phyloP scores from a whole-genome alignment of 2,329 filamentous ascomycete species.

The Cladosporium austrohemisphaericum region DNA sequence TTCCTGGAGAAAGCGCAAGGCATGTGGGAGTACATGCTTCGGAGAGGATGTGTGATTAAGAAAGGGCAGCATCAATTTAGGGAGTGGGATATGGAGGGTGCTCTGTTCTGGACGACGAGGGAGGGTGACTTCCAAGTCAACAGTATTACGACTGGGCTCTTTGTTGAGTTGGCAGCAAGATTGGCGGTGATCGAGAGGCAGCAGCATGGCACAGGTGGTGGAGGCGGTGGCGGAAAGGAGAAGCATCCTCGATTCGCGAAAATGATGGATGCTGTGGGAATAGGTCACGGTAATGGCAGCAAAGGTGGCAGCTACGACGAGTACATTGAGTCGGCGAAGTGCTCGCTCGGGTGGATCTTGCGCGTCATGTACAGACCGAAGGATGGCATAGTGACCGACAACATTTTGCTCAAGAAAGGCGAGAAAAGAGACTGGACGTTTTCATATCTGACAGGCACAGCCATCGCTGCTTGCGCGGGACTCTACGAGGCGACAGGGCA shows the following conservation, averaged over 20 bases:
- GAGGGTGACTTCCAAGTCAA: slow-evolving; percentile 22
- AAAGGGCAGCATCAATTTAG: slow-evolving; percentile 20
- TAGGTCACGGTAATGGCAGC: background rate
- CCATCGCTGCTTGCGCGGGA: slow-evolving; percentile 24
- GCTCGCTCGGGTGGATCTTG: slow-evolving; percentile 27
- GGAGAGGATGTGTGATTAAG: slow-evolving; percentile 18
- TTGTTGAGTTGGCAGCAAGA: slow-evolving; percentile 25
- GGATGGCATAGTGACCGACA: slow-evolving; percentile 27
- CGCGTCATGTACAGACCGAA: slow-evolving; percentile 25
- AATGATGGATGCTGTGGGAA: slow-evolving; percentile 7
- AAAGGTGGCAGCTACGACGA: slow-evolving; percentile 10
- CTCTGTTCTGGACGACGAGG: slow-evolving; percentile 22
- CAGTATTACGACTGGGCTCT: slow-evolving; percentile 24
- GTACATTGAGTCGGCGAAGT: slow-evolving; percentile 22
- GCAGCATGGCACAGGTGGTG: background rate
- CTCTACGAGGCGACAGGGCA: slow-evolving; percentile 22
- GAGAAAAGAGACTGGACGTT: slow-evolving; percentile 28
- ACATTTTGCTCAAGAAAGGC: slow-evolving; percentile 23
- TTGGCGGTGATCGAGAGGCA: slow-evolving; percentile 20
- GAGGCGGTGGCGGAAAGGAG: background rate
- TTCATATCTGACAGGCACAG: slow-evolving; percentile 27
- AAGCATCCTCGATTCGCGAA: slow-evolving; percentile 17
- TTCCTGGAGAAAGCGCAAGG: slow-evolving; percentile 23
- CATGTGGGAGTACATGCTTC: slow-evolving; percentile 23
- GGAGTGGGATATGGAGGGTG: slow-evolving; percentile 27